Base-by-base conservation (phyloP, 768 basidiomycete genomes). In the Boletus rufocinnamomeus region DNA sequence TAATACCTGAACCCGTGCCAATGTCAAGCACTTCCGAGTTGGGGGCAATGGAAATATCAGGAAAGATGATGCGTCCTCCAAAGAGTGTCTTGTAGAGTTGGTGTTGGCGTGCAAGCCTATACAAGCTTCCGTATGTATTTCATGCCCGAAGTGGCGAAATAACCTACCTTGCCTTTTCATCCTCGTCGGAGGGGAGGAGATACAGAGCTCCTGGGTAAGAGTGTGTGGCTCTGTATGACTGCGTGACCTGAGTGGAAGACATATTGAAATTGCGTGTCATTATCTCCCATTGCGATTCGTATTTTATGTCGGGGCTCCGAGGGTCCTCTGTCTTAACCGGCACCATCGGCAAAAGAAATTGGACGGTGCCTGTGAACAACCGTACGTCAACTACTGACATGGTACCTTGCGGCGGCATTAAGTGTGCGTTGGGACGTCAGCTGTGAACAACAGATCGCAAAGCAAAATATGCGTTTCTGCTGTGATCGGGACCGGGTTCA, bases 1-100 rank as follows among this genome's bases (percentile, higher is more conserved):
- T 2, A 17, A 14, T 65, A 69, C 68, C 63, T 62, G 67, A 60
- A 14, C 67, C 68, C 3, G 60, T 62, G 38, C 68, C 68, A n/a
- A 61, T 55, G 35, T 69, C 67, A 9, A 69, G 59, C 4, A 69
- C 56, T 34, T 67, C 58, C 5, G 58, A 55, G 6, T 50, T 46
- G 6, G 34, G n/a, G n/a, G 52, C 1, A 34, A 69, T 48, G 0
- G 53, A 46, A 8, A 58, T 21, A 5, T 57, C 4, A 16, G 61
- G 63, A 28, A 68, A 62, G 4, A 69, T 45, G 6, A 64, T 51
- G 14, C 63, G 64, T 7, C 61, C 62, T 5, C 49, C 60, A 30
- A 68, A 61, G 9, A 57, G 56, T 16, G 32, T 51, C 41, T 58
- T 66, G 52, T 59, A 69, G 11, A 62, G 61, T 28, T 63, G 50